phyloP scores from a whole-genome alignment of 441 rosid species.

The Eruca vesicaria region DNA sequence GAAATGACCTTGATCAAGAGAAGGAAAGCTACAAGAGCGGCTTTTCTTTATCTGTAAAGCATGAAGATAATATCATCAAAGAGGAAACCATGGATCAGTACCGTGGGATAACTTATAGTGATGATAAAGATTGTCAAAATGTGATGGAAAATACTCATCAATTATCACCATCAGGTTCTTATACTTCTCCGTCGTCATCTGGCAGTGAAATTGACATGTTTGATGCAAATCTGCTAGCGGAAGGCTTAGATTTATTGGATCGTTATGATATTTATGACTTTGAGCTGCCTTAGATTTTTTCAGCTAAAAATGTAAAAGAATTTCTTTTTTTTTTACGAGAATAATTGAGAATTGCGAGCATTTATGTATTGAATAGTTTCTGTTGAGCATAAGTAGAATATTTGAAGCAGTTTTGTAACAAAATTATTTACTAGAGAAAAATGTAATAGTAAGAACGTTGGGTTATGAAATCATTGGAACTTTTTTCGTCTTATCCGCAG shows the following conservation, averaged over 20 bases:
- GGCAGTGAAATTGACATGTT: constrained; percentile 14
- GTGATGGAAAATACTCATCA: not conserved
- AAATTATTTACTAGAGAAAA: not conserved
- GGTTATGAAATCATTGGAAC: not conserved
- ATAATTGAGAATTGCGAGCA: not conserved
- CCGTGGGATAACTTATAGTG: not conserved
- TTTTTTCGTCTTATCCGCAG: not conserved
- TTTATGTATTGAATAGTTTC: not conserved
- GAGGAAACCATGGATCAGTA: not conserved
- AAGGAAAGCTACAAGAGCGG: not conserved
- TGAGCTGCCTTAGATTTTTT: constrained; percentile 4
- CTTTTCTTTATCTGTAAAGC: not conserved
- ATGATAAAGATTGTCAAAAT: constrained; percentile 15
- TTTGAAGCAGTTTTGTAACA: not conserved
- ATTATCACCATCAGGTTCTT: constrained; percentile 21
- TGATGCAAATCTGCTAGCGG: constrained; percentile 1
- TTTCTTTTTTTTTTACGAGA: not conserved
- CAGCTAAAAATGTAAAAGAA: not conserved
- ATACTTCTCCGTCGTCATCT: constrained; percentile 7
- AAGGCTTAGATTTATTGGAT: constrained; percentile 19
- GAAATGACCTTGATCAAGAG: not conserved
- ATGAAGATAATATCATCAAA: not conserved
- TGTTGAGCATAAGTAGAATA: not conserved
- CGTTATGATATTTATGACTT: constrained; percentile 19
- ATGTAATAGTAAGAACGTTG: not conserved